These are phyloP conservation scores for Aspergillus niger DNA, from an alignment of 2,329 filamentous ascomycete species.

Conservation along the genomic window DNA sequence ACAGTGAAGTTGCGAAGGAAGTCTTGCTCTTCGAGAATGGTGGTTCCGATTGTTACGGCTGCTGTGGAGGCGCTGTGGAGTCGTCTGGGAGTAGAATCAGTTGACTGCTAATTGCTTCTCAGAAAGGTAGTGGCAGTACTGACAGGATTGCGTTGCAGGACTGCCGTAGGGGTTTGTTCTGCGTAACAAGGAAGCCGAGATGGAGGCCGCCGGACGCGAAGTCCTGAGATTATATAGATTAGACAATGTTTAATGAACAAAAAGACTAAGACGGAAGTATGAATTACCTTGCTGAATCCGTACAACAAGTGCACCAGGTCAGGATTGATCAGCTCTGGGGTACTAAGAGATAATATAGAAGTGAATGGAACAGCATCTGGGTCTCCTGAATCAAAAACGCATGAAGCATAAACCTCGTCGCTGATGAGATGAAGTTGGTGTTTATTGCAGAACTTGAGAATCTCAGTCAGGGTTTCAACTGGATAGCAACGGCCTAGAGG, in stretches of 20 bases:
- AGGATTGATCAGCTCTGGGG: constrained; percentile 48
- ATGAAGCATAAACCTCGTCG: constrained; percentile 61
- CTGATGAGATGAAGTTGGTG: constrained; percentile 56
- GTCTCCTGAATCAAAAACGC: constrained; percentile 48
- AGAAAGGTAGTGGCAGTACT: not conserved
- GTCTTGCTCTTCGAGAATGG: constrained; percentile 37
- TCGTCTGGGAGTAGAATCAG: constrained; percentile 21
- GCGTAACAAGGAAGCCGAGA: constrained; percentile 32
- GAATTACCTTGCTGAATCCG: constrained; percentile 41
- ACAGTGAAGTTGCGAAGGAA: constrained; percentile 37
- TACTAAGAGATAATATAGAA: constrained; percentile 49
- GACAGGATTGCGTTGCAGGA: constrained; percentile 32
- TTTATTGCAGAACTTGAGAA: constrained; percentile 54
- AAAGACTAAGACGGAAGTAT: constrained; percentile 11
- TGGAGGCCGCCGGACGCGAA: constrained; percentile 35
- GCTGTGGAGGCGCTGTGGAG: constrained; percentile 30
- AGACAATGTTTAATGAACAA: constrained; percentile 37
- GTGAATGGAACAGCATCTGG: constrained; percentile 43
- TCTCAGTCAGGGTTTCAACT: constrained; percentile 41
- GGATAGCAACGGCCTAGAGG: constrained; percentile 47
- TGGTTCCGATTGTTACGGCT: constrained; percentile 32
- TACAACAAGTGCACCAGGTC: constrained; percentile 54
- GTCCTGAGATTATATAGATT: constrained; percentile 22
- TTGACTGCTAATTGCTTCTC: not conserved
- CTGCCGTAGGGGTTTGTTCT: constrained; percentile 27